A percentile compares a stretch with the other conserved stretches of the same genome.
phyloP scores from a whole-genome alignment of 1,284 basidiomycete species.

The Ceratorhiza oryzae-sativae region DNA sequence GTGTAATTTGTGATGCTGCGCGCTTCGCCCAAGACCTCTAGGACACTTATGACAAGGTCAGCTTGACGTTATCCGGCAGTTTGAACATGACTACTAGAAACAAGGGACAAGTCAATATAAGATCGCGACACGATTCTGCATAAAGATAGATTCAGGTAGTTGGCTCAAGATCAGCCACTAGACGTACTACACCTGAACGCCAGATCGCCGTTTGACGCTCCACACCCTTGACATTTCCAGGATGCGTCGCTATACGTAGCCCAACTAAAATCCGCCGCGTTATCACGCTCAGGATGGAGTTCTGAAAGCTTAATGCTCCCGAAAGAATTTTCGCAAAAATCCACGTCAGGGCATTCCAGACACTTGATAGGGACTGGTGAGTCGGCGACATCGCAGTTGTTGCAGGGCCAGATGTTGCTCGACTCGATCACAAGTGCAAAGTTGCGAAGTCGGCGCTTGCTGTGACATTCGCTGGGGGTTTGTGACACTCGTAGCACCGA shows the following conservation, averaged over 20 bases:
- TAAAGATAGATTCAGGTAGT: too few species aligned
- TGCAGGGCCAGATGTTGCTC: slow-evolving; percentile 9
- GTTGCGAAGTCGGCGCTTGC: slow-evolving; percentile 20
- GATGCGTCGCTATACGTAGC: slow-evolving; percentile 9
- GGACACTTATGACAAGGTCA: background rate
- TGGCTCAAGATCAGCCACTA: background rate
- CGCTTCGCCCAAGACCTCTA: background rate
- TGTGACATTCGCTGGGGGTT: slow-evolving; percentile 23
- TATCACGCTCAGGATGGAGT: slow-evolving; percentile 1
- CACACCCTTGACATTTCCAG: slow-evolving; percentile 32
- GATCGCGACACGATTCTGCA: background rate
- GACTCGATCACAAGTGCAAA: slow-evolving; percentile 22
- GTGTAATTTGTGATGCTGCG: slow-evolving; percentile 19
- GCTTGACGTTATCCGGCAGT: background rate
- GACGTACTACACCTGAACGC: slow-evolving; percentile 28
- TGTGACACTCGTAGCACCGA: slow-evolving; percentile 33
- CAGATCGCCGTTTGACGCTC: slow-evolving; percentile 17
- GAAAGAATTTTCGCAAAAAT: slow-evolving; percentile 17
- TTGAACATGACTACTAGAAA: background rate
- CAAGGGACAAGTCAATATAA: background rate
- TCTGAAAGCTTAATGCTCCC: background rate
- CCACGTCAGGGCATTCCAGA: slow-evolving; percentile 5
- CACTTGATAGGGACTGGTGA: slow-evolving; percentile 7
- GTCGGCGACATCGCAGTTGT: slow-evolving; percentile 6
- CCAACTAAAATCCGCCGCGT: slow-evolving; percentile 10